Evolutionary conservation across 2,329 filamentous ascomycete species (phyloP).

Genomic region (Epichloe sibirici): DNA sequence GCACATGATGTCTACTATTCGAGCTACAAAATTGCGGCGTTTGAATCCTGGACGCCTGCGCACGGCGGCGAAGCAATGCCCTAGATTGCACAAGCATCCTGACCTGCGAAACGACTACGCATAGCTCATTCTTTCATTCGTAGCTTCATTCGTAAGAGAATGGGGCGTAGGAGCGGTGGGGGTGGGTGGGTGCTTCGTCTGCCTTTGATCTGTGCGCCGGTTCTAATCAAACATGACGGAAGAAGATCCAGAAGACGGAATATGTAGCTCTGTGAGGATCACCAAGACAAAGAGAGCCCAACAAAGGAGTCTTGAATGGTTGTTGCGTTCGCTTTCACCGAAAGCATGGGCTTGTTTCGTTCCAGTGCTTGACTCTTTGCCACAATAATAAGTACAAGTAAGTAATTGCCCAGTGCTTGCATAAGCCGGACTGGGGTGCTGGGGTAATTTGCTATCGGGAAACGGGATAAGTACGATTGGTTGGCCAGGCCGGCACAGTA

Average conservation of each 20-base stretch:
- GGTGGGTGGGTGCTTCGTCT: not conserved
- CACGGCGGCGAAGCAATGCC: not conserved
- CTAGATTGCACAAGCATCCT: conserved; percentile 3
- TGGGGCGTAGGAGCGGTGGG: not conserved
- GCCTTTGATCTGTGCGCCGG: not conserved
- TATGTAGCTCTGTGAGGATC: not conserved
- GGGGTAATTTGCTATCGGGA: not conserved
- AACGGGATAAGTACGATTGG: not conserved
- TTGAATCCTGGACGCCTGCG: not conserved
- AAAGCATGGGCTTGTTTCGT: not conserved
- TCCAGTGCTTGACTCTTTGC: not conserved
- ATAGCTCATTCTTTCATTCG: not conserved
- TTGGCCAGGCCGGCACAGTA: too few species aligned
- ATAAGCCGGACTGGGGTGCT: not conserved
- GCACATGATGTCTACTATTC: not conserved
- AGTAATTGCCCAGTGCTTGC: not conserved
- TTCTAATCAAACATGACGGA: not conserved
- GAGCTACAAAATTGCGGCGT: not conserved
- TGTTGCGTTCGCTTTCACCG: not conserved
- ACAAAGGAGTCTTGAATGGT: not conserved
- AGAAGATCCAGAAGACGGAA: not conserved
- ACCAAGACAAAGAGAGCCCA: not conserved
- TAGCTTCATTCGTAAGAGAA: not conserved
- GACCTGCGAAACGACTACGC: not conserved
- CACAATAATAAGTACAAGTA: too few species aligned